Evolutionary conservation across 768 basidiomycete species (phyloP).

Genomic region (Boletus subparvulus): DNA sequence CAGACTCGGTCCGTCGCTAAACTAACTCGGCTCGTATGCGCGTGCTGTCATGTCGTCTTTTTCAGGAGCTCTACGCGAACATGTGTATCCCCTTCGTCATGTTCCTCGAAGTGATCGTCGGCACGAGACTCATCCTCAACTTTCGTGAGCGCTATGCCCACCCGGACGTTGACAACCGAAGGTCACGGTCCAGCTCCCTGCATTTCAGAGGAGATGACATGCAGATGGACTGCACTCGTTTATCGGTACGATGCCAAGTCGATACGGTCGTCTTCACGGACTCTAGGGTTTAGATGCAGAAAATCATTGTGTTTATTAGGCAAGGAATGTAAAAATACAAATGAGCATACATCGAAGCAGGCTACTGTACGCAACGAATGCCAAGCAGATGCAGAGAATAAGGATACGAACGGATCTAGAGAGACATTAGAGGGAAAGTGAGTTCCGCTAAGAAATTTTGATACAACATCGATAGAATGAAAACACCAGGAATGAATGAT

Average conservation of each 20-base stretch:
- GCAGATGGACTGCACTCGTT: not conserved
- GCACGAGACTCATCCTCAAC: slow-evolving; percentile 31
- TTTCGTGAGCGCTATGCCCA: slow-evolving; percentile 31
- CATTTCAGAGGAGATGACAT: slow-evolving; percentile 11
- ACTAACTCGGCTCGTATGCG: no score
- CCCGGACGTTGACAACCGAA: slow-evolving; percentile 4
- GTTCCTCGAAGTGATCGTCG: slow-evolving; percentile 31
- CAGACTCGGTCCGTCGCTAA: not conserved
- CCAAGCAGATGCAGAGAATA: slow-evolving; percentile 11
- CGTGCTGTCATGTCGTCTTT: not conserved
- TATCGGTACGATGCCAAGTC: slow-evolving; percentile 14
- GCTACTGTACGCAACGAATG: slow-evolving; percentile 7
- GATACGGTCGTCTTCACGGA: slow-evolving; percentile 21
- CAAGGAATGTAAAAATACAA: slow-evolving; percentile 21
- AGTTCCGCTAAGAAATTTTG: not conserved
- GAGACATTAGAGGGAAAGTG: slow-evolving; percentile 6
- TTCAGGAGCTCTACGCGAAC: slow-evolving; percentile 28
- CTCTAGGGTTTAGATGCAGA: not conserved
- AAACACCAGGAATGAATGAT: not conserved
- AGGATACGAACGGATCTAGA: slow-evolving; percentile 10
- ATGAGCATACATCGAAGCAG: not conserved
- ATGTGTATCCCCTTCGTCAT: slow-evolving; percentile 33
- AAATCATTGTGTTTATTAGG: slow-evolving; percentile 7
- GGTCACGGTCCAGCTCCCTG: slow-evolving; percentile 11
- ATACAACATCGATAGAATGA: slow-evolving; percentile 17